phyloP scores from a whole-genome alignment of 2,329 filamentous ascomycete species.

The Alternaria consortialis region DNA sequence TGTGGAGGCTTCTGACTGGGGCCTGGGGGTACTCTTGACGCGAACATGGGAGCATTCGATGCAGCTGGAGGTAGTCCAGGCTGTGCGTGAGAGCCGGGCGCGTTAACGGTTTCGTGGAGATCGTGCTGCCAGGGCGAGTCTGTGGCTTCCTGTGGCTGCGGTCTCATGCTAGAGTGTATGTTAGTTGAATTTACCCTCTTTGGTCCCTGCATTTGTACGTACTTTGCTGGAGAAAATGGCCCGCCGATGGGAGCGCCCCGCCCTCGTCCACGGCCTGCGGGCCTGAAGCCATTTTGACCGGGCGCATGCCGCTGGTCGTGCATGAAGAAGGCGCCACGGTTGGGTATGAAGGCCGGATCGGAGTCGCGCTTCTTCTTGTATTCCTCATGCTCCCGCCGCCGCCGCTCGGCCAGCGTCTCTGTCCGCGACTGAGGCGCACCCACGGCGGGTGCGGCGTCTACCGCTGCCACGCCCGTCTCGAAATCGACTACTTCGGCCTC shows the following conservation, averaged over 20 bases:
- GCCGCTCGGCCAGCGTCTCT: conserved; percentile 72
- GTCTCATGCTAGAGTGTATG: conserved; percentile 49
- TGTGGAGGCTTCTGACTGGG: conserved; percentile 46
- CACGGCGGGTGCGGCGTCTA: conserved; percentile 53
- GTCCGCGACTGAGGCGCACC: conserved; percentile 47
- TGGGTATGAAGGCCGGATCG: conserved; percentile 93
- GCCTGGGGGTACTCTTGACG: conserved; percentile 30
- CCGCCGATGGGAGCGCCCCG: conserved; percentile 63
- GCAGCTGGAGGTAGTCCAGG: conserved; percentile 27
- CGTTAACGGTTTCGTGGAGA: conserved; percentile 77
- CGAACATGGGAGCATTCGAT: conserved; percentile 29
- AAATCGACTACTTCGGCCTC: conserved; percentile 61
- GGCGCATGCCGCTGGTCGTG: conserved; percentile 88
- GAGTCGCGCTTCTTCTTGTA: conserved; percentile 87
- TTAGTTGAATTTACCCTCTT: conserved; percentile 32
- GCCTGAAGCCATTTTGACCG: conserved; percentile 78
- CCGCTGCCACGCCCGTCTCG: conserved; percentile 53
- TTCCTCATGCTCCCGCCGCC: conserved; percentile 87
- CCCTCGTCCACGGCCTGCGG: conserved; percentile 69
- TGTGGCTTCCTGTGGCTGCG: conserved; percentile 61
- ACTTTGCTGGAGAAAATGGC: conserved; percentile 67
- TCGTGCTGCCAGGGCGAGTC: conserved; percentile 91
- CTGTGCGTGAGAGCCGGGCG: conserved; percentile 45
- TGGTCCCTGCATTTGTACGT: conserved; percentile 48
- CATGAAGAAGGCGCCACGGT: conserved; percentile 95